These are phyloP conservation scores for Tremellales sp. DNA, from an alignment of 1,284 basidiomycete species.

Conservation along the genomic window DNA sequence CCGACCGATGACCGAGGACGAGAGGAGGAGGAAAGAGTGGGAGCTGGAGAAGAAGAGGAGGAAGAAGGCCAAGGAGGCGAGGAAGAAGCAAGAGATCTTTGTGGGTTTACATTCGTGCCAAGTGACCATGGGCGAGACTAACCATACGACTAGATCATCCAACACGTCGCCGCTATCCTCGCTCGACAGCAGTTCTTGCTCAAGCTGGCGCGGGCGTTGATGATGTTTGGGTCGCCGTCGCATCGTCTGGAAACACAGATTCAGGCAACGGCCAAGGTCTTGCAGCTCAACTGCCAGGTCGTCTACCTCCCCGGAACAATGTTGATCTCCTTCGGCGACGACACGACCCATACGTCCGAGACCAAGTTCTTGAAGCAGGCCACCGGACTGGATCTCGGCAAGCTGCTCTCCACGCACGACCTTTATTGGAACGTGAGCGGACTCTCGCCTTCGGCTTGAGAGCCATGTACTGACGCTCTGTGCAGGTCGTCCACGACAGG, in stretches of 20 bases:
- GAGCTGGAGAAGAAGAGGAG: slow-evolving; percentile 53
- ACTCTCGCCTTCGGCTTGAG: neutral
- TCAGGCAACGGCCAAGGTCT: slow-evolving; percentile 75
- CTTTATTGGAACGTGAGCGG: slow-evolving; percentile 73
- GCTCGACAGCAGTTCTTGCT: slow-evolving; percentile 85
- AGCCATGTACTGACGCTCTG: neutral
- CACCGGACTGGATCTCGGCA: slow-evolving; percentile 69
- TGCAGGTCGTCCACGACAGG: slow-evolving; percentile 79
- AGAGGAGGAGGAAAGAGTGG: slow-evolving; percentile 52
- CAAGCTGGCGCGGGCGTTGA: slow-evolving; percentile 82
- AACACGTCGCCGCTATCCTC: slow-evolving; percentile 81
- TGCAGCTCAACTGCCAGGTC: slow-evolving; percentile 78
- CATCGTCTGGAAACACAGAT: slow-evolving; percentile 85
- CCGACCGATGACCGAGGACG: slow-evolving; percentile 45
- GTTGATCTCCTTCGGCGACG: slow-evolving; percentile 78
- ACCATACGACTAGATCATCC: slow-evolving; percentile 64
- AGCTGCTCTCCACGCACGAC: slow-evolving; percentile 69
- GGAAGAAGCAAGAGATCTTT: slow-evolving; percentile 72
- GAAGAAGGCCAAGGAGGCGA: slow-evolving; percentile 55
- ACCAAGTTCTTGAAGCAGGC: slow-evolving; percentile 79
- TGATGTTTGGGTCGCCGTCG: slow-evolving; percentile 93
- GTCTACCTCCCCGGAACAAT: slow-evolving; percentile 83
- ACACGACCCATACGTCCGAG: slow-evolving; percentile 75
- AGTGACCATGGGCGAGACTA: neutral
- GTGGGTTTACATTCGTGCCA: slow-evolving; percentile 50